Evolutionary conservation across 495 filamentous ascomycete species (phyloP), one percentile per base, ranked within the genome.

Genomic region (Hyaloscypha variabilis): DNA sequence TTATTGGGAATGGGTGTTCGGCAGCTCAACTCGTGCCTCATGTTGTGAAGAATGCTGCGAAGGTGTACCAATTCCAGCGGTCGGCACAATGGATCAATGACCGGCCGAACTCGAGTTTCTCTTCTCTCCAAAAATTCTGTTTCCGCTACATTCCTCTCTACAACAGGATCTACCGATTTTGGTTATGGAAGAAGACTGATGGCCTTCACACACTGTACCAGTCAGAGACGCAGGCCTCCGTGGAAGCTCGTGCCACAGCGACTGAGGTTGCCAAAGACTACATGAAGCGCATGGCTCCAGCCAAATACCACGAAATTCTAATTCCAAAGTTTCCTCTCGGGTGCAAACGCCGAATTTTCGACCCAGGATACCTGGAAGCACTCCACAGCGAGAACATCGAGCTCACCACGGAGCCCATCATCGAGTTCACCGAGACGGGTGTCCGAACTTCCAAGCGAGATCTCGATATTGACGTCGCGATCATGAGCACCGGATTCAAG

Each of bases 1-100:
- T 90, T 25, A 71, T 90, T 58, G 87, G 87, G 4, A 87, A 87
- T 13, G 87, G 87, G 10, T 90, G 86, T 71, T 85, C 71, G 25
- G 79, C 76, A 5, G 73, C 78, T 21, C 79, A 82, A 65, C 73
- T 82, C 13, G 78, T 82, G 30, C 79, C 79, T 6, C 52, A 52
- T 23, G 72, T 81, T 8, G 67, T 71, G 2, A 34, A 64, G 30
- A 25, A 71, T 14, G 73, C 70, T 2, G 57, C 53, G 14, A 63
- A 66, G 28, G 57, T 81, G 6, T 81, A 73, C 21, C 79, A 81
- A 62, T 65, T 59, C 53, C 78, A 61, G 58, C 67, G 64, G 64
- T 71, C 64, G 69, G 75, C 53, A 69, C 77, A 78, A 63, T 82
- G 68, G 72, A 76, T 69, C 69, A 78, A 70, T 62, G 75, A 13